Percentiles rank a stretch among this genome's conserved stretches.
phyloP scores from a whole-genome alignment of 1,284 basidiomycete species.

The Rhodotorula sp. region DNA sequence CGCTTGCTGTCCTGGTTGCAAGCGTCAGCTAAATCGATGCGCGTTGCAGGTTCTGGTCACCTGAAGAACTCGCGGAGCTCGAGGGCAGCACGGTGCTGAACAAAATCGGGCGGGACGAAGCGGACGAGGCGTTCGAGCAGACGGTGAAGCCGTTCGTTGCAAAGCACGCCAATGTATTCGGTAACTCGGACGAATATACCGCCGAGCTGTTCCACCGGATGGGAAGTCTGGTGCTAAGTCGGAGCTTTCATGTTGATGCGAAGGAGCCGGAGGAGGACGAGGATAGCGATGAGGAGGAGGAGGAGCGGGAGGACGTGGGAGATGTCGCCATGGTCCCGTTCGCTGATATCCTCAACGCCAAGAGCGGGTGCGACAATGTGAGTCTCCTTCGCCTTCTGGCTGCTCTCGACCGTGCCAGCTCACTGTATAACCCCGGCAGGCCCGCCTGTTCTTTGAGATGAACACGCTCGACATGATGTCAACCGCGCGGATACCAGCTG shows the following conservation, averaged over 20 bases:
- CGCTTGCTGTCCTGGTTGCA: background rate
- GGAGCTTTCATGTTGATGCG: slow-evolving; percentile 72
- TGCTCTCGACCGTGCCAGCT: background rate
- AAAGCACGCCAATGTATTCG: slow-evolving; percentile 69
- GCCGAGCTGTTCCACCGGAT: slow-evolving; percentile 80
- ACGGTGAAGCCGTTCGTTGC: slow-evolving; percentile 54
- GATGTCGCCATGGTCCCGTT: slow-evolving; percentile 93
- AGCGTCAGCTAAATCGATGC: background rate
- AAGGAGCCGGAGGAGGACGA: slow-evolving; percentile 48
- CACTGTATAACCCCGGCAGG: slow-evolving; percentile 54
- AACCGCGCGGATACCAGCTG: slow-evolving; percentile 68
- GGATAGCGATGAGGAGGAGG: slow-evolving; percentile 52
- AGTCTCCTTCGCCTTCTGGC: slow-evolving; percentile 40
- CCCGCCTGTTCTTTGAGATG: slow-evolving; percentile 78
- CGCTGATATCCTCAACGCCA: slow-evolving; percentile 79
- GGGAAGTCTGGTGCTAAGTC: slow-evolving; percentile 88
- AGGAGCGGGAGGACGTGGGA: slow-evolving; percentile 57
- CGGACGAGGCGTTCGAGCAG: slow-evolving; percentile 66
- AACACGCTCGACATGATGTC: slow-evolving; percentile 73
- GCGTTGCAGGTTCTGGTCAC: slow-evolving; percentile 65
- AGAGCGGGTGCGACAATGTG: slow-evolving; percentile 81
- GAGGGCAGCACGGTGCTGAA: slow-evolving; percentile 81
- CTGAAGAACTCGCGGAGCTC: slow-evolving; percentile 70
- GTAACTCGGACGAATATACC: slow-evolving; percentile 61
- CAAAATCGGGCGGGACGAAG: slow-evolving; percentile 82